Conservation (phyloP, 2,329 filamentous ascomycete species). For the Fusarium camptoceras region DNA sequence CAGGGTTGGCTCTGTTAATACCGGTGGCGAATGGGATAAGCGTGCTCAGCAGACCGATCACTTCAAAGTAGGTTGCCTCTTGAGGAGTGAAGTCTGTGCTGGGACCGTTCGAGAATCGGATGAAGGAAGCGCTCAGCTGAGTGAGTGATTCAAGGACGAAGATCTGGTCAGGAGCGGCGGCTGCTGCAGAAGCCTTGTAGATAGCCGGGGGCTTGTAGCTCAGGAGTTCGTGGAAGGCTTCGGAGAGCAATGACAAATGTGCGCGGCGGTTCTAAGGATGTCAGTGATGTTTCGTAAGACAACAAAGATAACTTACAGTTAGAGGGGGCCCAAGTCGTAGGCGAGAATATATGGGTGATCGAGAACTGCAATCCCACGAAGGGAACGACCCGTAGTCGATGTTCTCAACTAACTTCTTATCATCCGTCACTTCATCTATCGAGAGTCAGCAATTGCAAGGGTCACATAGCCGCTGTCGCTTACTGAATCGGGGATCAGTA, state of each 20-base stretch:
- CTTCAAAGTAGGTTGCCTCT: conserved; percentile 59
- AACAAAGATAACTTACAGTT: conserved; percentile 55
- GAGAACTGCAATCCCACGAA: conserved; percentile 56
- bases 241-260: conserved; percentile 62
- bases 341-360: conserved; percentile 56
- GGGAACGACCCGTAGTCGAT: conserved; percentile 67
- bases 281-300: conserved; percentile 19
- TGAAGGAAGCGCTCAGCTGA: conserved; percentile 57
- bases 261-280: conserved; percentile 58
- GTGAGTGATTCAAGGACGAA: conserved; percentile 58
- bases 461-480: conserved; percentile 35
- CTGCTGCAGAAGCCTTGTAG: conserved; percentile 60
- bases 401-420: conserved; percentile 55
- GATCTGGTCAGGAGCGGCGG: conserved; percentile 56
- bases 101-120: conserved; percentile 52
- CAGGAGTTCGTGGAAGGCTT: conserved; percentile 64
- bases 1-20: conserved; percentile 40
- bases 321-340: conserved; percentile 64
- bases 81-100: conserved; percentile 53
- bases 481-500: conserved; percentile 61
- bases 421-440: conserved; percentile 57
- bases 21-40: conserved; percentile 48
- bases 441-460: conserved; percentile 20
- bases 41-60: conserved; percentile 56
- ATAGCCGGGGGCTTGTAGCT: conserved; percentile 61